Conservation (phyloP, 2,329 filamentous ascomycete genomes). For the Westerdykella sp. region DNA sequence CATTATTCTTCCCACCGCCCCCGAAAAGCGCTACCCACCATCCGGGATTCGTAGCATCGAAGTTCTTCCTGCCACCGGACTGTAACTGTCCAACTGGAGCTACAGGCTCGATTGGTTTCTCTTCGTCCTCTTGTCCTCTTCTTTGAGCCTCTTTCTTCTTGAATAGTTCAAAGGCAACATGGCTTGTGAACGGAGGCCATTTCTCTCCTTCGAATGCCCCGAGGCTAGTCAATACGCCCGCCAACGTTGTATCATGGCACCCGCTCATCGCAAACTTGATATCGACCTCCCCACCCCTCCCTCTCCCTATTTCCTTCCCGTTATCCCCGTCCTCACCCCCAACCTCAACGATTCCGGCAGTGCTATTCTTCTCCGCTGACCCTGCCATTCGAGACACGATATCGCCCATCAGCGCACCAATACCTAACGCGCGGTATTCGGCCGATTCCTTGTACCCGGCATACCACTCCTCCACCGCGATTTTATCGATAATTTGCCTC, state of each 20-base stretch:
- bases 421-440: constrained; percentile 86
- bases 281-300: constrained; percentile 40
- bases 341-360: constrained; percentile 38
- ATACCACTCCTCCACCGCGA: constrained; percentile 90
- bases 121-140: neutral
- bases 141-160: constrained; percentile 40
- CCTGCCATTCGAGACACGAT: constrained; percentile 53
- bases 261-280: constrained; percentile 75
- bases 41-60: constrained; percentile 13
- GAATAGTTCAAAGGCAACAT: constrained; percentile 88
- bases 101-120: neutral
- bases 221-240: constrained; percentile 67
- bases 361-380: constrained; percentile 29
- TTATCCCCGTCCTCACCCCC: constrained; percentile 29
- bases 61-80: neutral
- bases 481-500: constrained; percentile 60
- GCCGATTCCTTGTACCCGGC: constrained; percentile 73
- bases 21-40: constrained; percentile 38
- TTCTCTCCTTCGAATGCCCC: constrained; percentile 66
- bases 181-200: constrained; percentile 93
- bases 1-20: constrained; percentile 2
- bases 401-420: constrained; percentile 79
- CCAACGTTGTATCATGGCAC: constrained; percentile 91
- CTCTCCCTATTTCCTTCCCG: constrained; percentile 42
- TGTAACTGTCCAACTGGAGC: constrained; percentile 2